These are phyloP conservation scores for Moesziomyces aphidis DNA, from an alignment of 1,284 basidiomycete species.

Conservation along the genomic window DNA sequence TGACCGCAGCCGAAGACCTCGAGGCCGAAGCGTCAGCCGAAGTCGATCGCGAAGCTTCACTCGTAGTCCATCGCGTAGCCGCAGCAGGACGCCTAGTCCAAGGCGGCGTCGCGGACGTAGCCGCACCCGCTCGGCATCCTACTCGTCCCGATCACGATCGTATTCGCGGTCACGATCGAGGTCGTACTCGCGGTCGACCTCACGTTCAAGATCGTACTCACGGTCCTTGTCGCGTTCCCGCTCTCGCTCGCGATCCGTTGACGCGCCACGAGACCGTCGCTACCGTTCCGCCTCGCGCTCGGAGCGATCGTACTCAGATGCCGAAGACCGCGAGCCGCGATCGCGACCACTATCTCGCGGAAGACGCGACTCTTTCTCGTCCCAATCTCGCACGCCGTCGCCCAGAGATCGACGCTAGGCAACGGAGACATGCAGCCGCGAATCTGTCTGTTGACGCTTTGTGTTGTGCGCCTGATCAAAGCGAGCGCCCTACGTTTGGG, in stretches of 20 bases:
- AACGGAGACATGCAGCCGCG: too few species aligned
- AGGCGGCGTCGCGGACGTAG: constrained; percentile 21
- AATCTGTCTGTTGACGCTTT: too few species aligned
- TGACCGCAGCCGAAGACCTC: neutral
- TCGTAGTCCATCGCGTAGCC: constrained; percentile 4
- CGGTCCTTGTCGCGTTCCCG: constrained; percentile 19
- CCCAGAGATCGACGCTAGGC: neutral
- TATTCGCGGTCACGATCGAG: constrained; percentile 19
- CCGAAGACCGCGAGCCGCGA: neutral
- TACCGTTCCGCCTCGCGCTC: constrained; percentile 18
- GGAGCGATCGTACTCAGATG: neutral
- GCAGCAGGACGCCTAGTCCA: constrained; percentile 5
- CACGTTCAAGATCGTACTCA: constrained; percentile 13
- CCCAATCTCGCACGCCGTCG: neutral
- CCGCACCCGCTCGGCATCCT: constrained; percentile 34
- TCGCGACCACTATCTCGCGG: neutral
- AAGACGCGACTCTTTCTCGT: neutral
- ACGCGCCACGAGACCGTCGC: neutral
- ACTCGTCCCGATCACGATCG: constrained; percentile 23
- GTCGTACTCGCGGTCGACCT: constrained; percentile 27
- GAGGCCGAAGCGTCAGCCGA: constrained; percentile 5
- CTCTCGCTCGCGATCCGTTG: constrained; percentile 21
- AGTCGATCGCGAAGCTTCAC: constrained; percentile 25
- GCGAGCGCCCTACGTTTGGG: too few species aligned
- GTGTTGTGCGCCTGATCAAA: too few species aligned